A percentile compares a stretch with the other conserved stretches of the same genome.
phyloP scores from a whole-genome alignment of 176 grass and related monocot genomes.

The Musa beccarii region DNA sequence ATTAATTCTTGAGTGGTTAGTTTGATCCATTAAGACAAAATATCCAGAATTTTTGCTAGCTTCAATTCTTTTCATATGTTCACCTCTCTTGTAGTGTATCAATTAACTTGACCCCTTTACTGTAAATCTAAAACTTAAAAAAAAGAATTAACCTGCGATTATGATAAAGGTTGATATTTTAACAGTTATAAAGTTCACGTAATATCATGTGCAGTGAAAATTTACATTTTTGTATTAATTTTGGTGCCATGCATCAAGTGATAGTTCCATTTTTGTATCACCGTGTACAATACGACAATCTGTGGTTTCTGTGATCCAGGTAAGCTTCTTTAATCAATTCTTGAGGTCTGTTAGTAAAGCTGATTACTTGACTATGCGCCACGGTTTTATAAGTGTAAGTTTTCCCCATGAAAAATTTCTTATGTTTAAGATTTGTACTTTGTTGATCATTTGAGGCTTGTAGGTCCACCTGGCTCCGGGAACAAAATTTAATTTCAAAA shows the following conservation, averaged over 20 bases:
- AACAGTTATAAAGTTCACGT: neutral
- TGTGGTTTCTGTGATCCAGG: constrained; percentile 16
- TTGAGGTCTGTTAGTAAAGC: constrained; percentile 57
- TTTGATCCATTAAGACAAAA: neutral
- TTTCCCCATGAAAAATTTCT: neutral
- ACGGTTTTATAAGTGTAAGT: constrained; percentile 83
- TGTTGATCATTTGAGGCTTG: neutral
- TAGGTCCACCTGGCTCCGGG: constrained; percentile 76
- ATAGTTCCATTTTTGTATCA: neutral
- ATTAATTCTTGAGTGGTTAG: neutral
- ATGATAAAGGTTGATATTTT: neutral
- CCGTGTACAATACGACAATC: constrained; percentile 22
- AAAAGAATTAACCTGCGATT: neutral
- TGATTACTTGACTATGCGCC: constrained; percentile 76
- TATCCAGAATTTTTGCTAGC: neutral
- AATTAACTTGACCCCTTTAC: neutral
- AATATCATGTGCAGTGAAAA: neutral
- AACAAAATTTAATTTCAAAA: constrained; percentile 71
- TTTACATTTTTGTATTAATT: neutral
- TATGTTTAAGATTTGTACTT: neutral
- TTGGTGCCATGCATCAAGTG: too few species aligned
- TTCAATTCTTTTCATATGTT: neutral
- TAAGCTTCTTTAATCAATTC: constrained; percentile 74
- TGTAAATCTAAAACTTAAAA: neutral
- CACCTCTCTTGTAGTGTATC: neutral